Percentiles rank a stretch among this genome's conserved stretches.
Evolutionary conservation across 73 alveolate species (phyloP).

Genomic region (Tetrahymena malaccensis): DNA sequence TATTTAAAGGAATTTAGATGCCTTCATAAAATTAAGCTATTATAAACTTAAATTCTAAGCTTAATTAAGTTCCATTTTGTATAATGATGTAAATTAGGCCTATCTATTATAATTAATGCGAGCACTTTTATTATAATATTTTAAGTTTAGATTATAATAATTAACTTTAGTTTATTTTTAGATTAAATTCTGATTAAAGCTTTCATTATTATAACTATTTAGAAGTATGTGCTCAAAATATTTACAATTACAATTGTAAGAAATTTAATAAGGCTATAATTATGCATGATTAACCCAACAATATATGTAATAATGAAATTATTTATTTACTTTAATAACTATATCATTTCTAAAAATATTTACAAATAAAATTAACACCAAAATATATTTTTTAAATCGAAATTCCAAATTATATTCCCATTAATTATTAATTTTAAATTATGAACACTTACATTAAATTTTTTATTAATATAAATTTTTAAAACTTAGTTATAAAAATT

Average conservation of each 20-base stretch:
- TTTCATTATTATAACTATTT: no score
- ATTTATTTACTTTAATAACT: no score
- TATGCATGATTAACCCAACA: background rate
- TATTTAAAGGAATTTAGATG: background rate
- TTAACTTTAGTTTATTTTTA: no score
- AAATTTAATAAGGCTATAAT: background rate
- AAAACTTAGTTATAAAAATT: background rate
- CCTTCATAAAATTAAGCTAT: background rate
- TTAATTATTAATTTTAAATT: no score
- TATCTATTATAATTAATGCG: no score
- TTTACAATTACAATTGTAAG: background rate
- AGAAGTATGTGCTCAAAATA: background rate
- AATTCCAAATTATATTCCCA: no score
- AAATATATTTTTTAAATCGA: no score
- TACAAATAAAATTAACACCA: no score
- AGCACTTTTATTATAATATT: background rate
- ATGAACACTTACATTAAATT: no score
- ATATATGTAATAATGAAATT: background rate
- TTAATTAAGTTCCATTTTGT: background rate
- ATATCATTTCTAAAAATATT: no score
- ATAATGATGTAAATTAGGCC: background rate
- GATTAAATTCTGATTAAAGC: background rate
- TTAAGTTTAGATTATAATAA: background rate
- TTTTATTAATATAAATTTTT: no score
- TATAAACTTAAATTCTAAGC: background rate